A percentile compares a stretch with the other conserved stretches of the same genome.
phyloP scores from a whole-genome alignment of 2,329 filamentous ascomycete species.

The Beauveria caledonica region DNA sequence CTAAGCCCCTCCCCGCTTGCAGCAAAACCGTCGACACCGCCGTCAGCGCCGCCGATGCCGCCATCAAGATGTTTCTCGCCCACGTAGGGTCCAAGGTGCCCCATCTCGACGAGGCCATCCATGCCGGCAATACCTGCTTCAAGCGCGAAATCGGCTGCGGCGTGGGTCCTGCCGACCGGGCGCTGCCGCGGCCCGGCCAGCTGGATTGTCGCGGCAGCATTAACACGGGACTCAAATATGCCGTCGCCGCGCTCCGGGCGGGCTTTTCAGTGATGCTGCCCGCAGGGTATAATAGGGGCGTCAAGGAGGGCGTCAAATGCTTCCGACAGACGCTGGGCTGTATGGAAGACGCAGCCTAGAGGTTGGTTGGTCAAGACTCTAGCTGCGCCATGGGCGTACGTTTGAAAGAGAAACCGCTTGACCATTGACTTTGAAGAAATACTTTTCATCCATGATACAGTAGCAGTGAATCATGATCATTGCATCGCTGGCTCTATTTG shows the following conservation, averaged over 20 bases:
- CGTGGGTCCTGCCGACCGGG: background rate
- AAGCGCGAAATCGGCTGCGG: background rate
- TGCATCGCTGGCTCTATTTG: too few relatives aligned
- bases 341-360: constrained; percentile 30
- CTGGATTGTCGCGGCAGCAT: background rate
- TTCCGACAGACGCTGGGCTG: constrained; percentile 62
- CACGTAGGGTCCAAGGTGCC: background rate
- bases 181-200: background rate
- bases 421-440: too few relatives aligned
- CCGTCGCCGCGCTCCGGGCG: background rate
- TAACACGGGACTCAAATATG: background rate
- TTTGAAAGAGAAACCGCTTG: too few relatives aligned
- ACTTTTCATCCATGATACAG: too few relatives aligned
- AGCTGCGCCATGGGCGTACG: too few relatives aligned
- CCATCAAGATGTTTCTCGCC: too few relatives aligned
- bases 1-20: background rate
- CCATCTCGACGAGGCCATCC: background rate
- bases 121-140: background rate
- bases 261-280: too few relatives aligned
- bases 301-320: background rate
- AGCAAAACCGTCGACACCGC: background rate
- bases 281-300: background rate
- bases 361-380: too few relatives aligned
- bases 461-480: too few relatives aligned
- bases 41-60: background rate